Conservation (phyloP, 1,284 basidiomycete species). For the Moniliella sp. region DNA sequence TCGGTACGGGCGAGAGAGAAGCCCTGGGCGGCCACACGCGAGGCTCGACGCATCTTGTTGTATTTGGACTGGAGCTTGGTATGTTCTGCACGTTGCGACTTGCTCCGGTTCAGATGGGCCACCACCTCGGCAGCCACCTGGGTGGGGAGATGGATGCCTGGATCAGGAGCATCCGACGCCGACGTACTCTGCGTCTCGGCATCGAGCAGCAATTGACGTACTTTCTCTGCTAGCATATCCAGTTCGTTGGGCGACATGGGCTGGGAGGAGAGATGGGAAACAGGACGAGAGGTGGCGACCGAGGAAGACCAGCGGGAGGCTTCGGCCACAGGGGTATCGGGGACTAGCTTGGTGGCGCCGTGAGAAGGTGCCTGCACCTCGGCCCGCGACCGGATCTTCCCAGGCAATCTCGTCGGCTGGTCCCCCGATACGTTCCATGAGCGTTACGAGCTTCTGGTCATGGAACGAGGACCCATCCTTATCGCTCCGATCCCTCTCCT, state of each 20-base stretch:
- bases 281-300: too few relatives aligned
- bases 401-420: constrained; percentile 10
- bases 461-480: constrained; percentile 51
- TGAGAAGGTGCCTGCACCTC: not conserved
- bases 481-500: not conserved
- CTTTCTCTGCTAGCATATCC: constrained; percentile 3
- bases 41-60: constrained; percentile 56
- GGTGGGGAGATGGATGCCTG: constrained; percentile 7
- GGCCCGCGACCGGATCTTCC: not conserved
- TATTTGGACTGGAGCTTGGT: constrained; percentile 52
- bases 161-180: not conserved
- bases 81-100: constrained; percentile 49
- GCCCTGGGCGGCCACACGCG: constrained; percentile 74
- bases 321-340: not conserved
- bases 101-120: constrained; percentile 49
- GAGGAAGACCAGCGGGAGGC: too few relatives aligned
- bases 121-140: constrained; percentile 40
- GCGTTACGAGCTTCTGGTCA: constrained; percentile 48
- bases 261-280: too few relatives aligned
- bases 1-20: constrained; percentile 74
- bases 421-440: constrained; percentile 34
- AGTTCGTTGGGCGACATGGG: too few relatives aligned
- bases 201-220: constrained; percentile 6
- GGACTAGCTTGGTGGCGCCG: not conserved
- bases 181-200: not conserved